phyloP scores from a whole-genome alignment of 345 rosid genomes.

The Boechera divaricarpa region DNA sequence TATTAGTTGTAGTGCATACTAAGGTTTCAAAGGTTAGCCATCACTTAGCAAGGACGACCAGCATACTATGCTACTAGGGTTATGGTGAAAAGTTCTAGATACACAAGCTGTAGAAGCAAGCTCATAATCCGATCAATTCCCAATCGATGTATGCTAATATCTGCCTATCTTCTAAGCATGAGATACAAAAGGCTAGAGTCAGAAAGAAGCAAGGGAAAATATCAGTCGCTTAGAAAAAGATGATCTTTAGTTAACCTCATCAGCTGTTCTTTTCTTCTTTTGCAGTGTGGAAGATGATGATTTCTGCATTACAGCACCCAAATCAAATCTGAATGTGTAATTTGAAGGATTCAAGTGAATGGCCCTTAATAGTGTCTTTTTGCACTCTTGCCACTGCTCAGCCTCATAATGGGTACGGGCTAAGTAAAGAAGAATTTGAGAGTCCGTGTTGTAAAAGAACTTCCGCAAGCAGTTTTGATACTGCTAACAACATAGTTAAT shows the following conservation, averaged over 20 bases:
- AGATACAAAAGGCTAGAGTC: conserved; percentile 6
- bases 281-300: conserved; percentile 95
- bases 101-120: conserved; percentile 24
- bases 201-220: conserved; percentile 31
- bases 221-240: conserved; percentile 3
- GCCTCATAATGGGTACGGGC: conserved; percentile 99
- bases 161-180: conserved; percentile 3
- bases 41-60: conserved; percentile 9
- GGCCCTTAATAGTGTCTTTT: conserved; percentile 86
- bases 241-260: conserved; percentile 66
- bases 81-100: conserved; percentile 6
- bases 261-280: conserved; percentile 86
- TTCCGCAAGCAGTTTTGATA: conserved; percentile 98
- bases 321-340: conserved; percentile 91
- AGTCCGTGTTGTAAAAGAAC: conserved; percentile 84
- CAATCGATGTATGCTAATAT: conserved; percentile 9
- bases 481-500: conserved; percentile 54
- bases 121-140: background rate
- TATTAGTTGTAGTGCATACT: conserved; percentile 6
- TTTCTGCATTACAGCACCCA: conserved; percentile 98
- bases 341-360: conserved; percentile 96
- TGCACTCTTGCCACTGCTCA: conserved; percentile 99
- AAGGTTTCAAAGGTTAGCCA: conserved; percentile 15
- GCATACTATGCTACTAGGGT: conserved; percentile 9
- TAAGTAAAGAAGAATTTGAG: conserved; percentile 88